Base-by-base conservation (phyloP, 352 stramenopile genomes). In the Salisapilia sapeloensis region DNA sequence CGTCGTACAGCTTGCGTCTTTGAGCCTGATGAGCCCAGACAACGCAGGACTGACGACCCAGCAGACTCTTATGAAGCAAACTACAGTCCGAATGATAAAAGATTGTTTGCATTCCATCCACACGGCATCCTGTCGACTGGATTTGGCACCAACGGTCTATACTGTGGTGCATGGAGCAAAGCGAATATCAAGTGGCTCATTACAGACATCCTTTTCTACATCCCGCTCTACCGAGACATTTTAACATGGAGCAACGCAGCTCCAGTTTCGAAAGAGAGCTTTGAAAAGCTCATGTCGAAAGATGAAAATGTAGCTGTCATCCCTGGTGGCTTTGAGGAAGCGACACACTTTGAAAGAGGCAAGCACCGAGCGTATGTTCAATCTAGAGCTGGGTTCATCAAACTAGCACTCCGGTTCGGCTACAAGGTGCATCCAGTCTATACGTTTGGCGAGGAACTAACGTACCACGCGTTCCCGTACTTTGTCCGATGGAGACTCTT, bases 311-410 rank as follows among this genome's bases (percentile, higher is more conserved):
- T 90, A 40, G 69, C 50, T 12, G 45, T 97, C 13, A 48, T 93
- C 11, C 86, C 90, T 0, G 90, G 91, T 7, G 91, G 91, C 10
- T 95, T 97, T 42, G 83, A 97, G 48, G 91, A 97, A 56, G 87
- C 85, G 5, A 95, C 89, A 12, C 43, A 97, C 9, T 93, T 66
- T 32, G 48, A 63, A 28, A 58, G 60, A 11, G 60, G 60, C 2
- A 59, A 65, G 22, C 87, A 96, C 51, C 74, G 86, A 35, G 67
- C 96, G 17, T 97, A 78, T 39, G 55, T 97, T 32, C 82, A 92
- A 36, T 71, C 78, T 19, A 64, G 89, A 10, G 83, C 81, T 24
- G 91, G 91, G 3, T 96, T 97, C 51, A 77, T 97, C 45, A 93
- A 94, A 38, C 53, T 96, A 19, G 84, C 67, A 22, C 56, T 97